A percentile compares a stretch with the other conserved stretches of the same genome.
Conservation (phyloP, 163 green algal species). For the Volvox carteri region DNA sequence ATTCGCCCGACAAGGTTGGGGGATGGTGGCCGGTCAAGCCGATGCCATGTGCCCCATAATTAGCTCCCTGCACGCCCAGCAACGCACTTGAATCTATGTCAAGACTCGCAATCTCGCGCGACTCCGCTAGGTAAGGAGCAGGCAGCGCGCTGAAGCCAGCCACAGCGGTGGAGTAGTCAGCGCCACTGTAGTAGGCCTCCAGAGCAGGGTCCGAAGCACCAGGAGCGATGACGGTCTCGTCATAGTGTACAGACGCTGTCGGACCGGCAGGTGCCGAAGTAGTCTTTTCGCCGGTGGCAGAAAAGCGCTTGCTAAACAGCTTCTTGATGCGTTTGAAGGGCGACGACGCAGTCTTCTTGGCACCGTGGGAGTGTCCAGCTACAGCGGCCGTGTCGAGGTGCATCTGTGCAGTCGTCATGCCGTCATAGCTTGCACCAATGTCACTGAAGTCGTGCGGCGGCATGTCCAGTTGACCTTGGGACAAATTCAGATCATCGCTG, state of each 20-base stretch:
- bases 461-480: neutral
- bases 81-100: constrained; percentile 21
- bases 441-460: neutral
- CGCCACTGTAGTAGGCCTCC: constrained; percentile 2
- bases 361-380: neutral
- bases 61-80: constrained; percentile 3
- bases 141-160: constrained; percentile 10
- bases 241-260: neutral
- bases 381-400: neutral
- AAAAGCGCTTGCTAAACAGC: constrained; percentile 41
- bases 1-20: neutral
- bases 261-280: neutral
- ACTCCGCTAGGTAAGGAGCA: constrained; percentile 14
- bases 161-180: neutral
- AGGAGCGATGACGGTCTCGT: neutral
- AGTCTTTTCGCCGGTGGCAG: neutral
- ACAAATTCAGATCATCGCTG: neutral
- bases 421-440: neutral
- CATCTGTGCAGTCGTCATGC: neutral
- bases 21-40: neutral
- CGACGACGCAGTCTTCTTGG: neutral
- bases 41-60: constrained; percentile 8
- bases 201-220: neutral
- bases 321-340: constrained; percentile 33
- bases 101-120: constrained; percentile 4